Conservation (phyloP, 2,329 filamentous ascomycete genomes). For the Fusarium aywerte region DNA sequence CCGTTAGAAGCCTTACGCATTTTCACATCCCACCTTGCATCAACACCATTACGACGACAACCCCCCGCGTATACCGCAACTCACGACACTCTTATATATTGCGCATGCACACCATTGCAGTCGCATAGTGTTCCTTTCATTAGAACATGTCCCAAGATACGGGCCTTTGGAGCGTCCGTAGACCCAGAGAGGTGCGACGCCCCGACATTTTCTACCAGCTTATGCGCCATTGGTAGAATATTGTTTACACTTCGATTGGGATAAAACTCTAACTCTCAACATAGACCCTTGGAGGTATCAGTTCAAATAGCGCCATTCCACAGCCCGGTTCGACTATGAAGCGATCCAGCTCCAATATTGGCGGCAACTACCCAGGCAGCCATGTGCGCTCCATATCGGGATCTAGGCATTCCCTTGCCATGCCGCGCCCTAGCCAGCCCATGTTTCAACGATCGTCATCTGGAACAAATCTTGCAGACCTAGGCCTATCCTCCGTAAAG, state of each 20-base stretch:
- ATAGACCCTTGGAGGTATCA: constrained; percentile 88
- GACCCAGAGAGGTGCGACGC: constrained; percentile 80
- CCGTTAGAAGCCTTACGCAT: constrained; percentile 29
- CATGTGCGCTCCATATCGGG: constrained; percentile 86
- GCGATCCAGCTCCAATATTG: constrained; percentile 82
- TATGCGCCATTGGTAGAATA: constrained; percentile 17
- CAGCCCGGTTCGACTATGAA: constrained; percentile 95
- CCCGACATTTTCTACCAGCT: constrained; percentile 31
- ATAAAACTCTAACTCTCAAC: constrained; percentile 34
- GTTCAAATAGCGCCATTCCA: constrained; percentile 84
- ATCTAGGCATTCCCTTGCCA: constrained; percentile 85
- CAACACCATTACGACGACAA: constrained; percentile 29
- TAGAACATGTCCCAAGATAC: constrained; percentile 83
- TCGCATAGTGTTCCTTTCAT: constrained; percentile 27
- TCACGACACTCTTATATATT: constrained; percentile 2
- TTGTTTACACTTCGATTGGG: not conserved
- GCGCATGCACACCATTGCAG: constrained; percentile 29
- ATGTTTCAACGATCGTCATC: constrained; percentile 88
- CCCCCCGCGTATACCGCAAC: not conserved
- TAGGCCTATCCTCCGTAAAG: constrained; percentile 85
- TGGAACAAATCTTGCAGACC: constrained; percentile 80
- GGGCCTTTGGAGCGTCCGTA: constrained; percentile 89
- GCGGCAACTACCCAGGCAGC: constrained; percentile 70
- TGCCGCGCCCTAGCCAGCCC: constrained; percentile 84
- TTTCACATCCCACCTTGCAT: constrained; percentile 37